Evolutionary conservation across 345 rosid species (phyloP), one percentile per base, ranked within the genome.

Genomic region (Dipteronia dyeriana): DNA sequence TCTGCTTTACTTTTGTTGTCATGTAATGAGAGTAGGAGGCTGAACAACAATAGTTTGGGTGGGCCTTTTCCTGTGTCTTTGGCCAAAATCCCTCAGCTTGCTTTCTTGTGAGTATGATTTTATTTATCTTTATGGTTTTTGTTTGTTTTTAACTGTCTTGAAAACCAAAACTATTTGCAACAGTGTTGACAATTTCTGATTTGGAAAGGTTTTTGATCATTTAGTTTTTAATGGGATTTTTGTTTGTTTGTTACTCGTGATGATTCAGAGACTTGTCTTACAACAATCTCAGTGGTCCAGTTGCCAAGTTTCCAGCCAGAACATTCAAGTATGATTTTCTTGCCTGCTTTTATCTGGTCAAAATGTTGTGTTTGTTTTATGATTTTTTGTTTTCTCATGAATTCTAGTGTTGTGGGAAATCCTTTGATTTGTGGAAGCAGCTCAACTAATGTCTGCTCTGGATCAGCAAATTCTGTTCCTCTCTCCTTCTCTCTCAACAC

Each of bases 231-330:
- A 65, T 70, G 60, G 29, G 20, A 26, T 38, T 45, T 60, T 47
- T 41, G n/a, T n/a, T 20, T 64, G 71, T 61, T 77, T 79, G 47
- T 77, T 31, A 39, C 74, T 70, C 19, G 14, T 74, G 79, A 43
- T 76, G 76, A 73, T 84, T 82, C 90, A 95, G 98, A 85, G 99
- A 95, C 87, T 85, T 95, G 84, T 95, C 98, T 78, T 95, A 85
- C 68, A 95, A 95, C 90, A 95, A 95, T 83, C 93, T 95, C 68
- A 95, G 91, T 76, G 98, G 98, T 81, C 91, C 87, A 47, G 92
- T 93, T 69, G 92, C 96, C 75, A 91, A 87, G 80, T 88, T 87
- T 20, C 90, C 93, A 25, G 90, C 92, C 26, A 93, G 87, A 81
- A 91, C 93, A 64, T 93, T 95, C 89, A 91, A 91, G 98, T 95